Evolutionary conservation across 305 asterid genomes (phyloP).

Genomic region (Solanum chacoense): DNA sequence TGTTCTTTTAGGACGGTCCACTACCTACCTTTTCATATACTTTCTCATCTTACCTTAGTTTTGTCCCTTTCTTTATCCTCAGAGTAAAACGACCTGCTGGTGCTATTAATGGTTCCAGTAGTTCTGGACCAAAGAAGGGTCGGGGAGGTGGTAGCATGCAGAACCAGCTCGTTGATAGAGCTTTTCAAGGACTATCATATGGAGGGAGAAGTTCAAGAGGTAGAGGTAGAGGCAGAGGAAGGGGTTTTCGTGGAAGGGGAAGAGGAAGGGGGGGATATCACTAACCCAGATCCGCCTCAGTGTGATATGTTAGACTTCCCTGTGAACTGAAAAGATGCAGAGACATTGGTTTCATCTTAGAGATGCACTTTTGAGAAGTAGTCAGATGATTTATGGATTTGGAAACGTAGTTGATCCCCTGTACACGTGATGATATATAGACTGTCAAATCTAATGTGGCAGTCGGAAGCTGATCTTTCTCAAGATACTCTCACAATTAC

Average conservation of each 20-base stretch:
- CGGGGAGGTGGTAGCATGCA: constrained; percentile 47
- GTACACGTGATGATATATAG: background rate
- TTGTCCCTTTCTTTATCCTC: constrained; percentile 3
- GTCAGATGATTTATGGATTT: background rate
- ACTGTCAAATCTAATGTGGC: background rate
- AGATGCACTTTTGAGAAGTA: background rate
- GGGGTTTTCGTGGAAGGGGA: constrained; percentile 33
- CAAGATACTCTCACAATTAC: background rate
- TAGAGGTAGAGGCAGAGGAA: constrained; percentile 41
- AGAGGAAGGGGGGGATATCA: constrained; percentile 28
- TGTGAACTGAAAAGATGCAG: background rate
- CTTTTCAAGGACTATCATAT: constrained; percentile 27
- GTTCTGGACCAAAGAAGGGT: constrained; percentile 39
- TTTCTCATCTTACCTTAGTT: background rate
- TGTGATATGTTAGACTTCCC: background rate
- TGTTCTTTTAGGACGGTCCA: background rate
- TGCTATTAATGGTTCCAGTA: constrained; percentile 33
- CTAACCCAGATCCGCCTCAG: background rate
- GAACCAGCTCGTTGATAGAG: constrained; percentile 26
- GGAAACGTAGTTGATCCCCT: background rate
- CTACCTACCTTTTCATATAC: background rate
- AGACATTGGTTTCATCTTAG: background rate
- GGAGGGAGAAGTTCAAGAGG: constrained; percentile 56
- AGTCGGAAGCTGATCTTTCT: background rate
- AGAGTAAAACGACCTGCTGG: constrained; percentile 60